phyloP scores from a whole-genome alignment of 257 asterid species.

The Solanum rostratum region DNA sequence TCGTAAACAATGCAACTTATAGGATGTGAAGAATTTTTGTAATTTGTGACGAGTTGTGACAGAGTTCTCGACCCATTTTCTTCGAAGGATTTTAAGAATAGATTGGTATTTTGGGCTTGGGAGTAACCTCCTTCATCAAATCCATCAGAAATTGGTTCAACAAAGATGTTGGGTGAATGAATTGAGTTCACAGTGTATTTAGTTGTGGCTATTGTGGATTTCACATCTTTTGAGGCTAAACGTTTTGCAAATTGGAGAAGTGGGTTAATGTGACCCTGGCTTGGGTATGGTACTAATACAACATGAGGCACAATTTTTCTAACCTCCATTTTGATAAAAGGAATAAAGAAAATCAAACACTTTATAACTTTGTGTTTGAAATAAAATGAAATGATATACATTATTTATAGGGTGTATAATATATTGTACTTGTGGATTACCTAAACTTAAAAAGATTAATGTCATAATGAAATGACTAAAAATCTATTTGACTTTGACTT shows the following conservation, averaged over 20 bases:
- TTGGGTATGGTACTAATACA: slow-evolving; percentile 49
- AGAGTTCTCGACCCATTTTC: slow-evolving; percentile 42
- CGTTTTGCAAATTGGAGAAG: slow-evolving; percentile 70
- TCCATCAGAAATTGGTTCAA: slow-evolving; percentile 55
- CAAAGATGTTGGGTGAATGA: slow-evolving; percentile 13
- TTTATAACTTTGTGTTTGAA: background rate
- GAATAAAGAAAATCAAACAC: background rate
- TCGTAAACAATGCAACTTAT: slow-evolving; percentile 42
- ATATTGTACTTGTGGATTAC: background rate
- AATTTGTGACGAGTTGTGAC: slow-evolving; percentile 16
- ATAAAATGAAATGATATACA: background rate
- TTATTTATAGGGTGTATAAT: background rate
- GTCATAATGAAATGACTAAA: background rate
- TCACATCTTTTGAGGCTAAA: slow-evolving; percentile 43
- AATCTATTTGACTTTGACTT: no score
- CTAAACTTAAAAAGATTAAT: background rate
- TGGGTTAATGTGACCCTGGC: slow-evolving; percentile 81
- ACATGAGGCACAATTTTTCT: slow-evolving; percentile 16
- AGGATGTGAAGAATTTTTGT: slow-evolving; percentile 13
- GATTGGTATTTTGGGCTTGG: slow-evolving; percentile 9
- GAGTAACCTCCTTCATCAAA: slow-evolving; percentile 29
- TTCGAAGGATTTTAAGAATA: slow-evolving; percentile 22
- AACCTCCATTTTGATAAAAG: background rate
- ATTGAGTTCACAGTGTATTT: slow-evolving; percentile 30
- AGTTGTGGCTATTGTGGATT: slow-evolving; percentile 53